phyloP scores from a whole-genome alignment of 2,329 filamentous ascomycete species.

The Colletotrichum orbiculare region DNA sequence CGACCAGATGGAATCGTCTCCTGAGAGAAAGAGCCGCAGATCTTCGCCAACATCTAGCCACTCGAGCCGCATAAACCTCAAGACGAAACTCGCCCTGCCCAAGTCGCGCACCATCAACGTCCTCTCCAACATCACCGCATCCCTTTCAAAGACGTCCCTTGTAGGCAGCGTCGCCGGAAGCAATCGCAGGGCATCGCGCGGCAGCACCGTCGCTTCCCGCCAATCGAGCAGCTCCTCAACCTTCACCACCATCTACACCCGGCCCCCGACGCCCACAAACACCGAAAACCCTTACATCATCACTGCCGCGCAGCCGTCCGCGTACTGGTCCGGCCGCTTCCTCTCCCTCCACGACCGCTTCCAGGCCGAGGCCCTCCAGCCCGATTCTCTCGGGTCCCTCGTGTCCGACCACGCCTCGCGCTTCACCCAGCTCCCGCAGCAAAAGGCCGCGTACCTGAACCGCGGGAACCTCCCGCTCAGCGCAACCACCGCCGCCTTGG shows the following conservation, averaged over 20 bases:
- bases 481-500: slow-evolving; percentile 28
- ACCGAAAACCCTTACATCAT: slow-evolving; percentile 43
- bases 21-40: not conserved
- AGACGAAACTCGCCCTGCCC: slow-evolving; percentile 44
- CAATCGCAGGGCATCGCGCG: slow-evolving; percentile 15
- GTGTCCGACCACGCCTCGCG: slow-evolving; percentile 27
- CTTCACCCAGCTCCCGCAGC: slow-evolving; percentile 12
- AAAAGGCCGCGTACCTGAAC: slow-evolving; percentile 14
- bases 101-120: slow-evolving; percentile 58
- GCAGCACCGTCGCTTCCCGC: slow-evolving; percentile 19
- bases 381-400: slow-evolving; percentile 14
- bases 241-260: slow-evolving; percentile 23
- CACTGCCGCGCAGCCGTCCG: slow-evolving; percentile 55
- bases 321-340: slow-evolving; percentile 74
- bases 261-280: slow-evolving; percentile 6
- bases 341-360: slow-evolving; percentile 66
- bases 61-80: not conserved
- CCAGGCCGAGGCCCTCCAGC: slow-evolving; percentile 47
- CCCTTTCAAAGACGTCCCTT: slow-evolving; percentile 50
- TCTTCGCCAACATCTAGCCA: not conserved
- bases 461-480: slow-evolving; percentile 31
- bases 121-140: slow-evolving; percentile 57
- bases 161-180: slow-evolving; percentile 18
- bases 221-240: slow-evolving; percentile 33
- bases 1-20: not conserved